Conservation (phyloP, 345 rosid genomes). For the Eucalyptus marginata region DNA sequence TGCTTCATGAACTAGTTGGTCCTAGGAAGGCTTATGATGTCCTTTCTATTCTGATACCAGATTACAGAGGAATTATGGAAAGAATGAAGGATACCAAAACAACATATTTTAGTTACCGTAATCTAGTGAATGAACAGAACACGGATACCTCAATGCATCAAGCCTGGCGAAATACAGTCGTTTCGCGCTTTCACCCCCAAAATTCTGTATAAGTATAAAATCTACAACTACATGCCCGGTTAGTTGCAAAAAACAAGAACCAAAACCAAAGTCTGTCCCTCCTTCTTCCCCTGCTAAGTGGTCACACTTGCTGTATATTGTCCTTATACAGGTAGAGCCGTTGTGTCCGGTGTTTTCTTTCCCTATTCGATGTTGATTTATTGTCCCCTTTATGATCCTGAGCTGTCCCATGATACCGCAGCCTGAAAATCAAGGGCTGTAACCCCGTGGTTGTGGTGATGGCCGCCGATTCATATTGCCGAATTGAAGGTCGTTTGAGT, state of each 20-base stretch:
- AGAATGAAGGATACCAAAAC: neutral
- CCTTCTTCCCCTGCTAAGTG: neutral
- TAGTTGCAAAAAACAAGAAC: neutral
- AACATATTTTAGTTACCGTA: neutral
- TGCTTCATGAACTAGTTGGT: neutral
- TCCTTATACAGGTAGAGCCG: neutral
- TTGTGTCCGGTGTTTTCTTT: neutral
- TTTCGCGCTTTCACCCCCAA: neutral
- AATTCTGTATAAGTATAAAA: neutral
- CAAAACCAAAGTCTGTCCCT: neutral
- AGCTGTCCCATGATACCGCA: neutral
- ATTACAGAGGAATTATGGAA: neutral
- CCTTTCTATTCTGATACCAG: neutral
- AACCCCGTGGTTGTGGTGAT: neutral
- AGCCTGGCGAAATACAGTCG: neutral
- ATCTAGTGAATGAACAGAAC: neutral
- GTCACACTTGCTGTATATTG: neutral
- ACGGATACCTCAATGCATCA: neutral
- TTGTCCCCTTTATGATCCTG: neutral
- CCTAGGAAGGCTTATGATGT: neutral
- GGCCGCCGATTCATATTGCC: neutral
- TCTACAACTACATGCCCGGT: neutral
- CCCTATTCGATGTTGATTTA: neutral
- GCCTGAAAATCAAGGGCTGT: neutral
- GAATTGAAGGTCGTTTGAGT: slow-evolving; percentile 5